These are phyloP conservation scores for Clarkia xantiana DNA, from an alignment of 345 rosid genomes.

Conservation along the genomic window DNA sequence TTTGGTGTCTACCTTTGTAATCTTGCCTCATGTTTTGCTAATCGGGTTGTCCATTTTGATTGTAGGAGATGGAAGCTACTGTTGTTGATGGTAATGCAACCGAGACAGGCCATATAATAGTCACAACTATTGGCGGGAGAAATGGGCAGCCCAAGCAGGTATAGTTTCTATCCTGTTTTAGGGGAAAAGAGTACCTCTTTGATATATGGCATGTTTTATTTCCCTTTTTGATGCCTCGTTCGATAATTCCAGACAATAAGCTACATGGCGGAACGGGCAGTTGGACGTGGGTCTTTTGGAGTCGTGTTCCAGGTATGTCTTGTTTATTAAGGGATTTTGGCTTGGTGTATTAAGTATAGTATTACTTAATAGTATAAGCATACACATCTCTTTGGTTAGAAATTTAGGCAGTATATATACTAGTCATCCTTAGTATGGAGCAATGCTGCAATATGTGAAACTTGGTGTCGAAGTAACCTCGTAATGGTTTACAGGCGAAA, in stretches of 20 bases:
- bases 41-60: background rate
- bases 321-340: background rate
- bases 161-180: background rate
- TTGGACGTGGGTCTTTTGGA: conserved; percentile 18
- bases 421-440: no score
- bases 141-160: conserved; percentile 98
- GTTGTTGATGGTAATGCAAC: conserved; percentile 81
- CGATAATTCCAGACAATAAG: conserved; percentile 14
- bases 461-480: no score
- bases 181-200: background rate
- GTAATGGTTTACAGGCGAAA: conserved; percentile 15
- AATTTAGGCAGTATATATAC: no score
- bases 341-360: no score
- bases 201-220: conserved; percentile 1
- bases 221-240: no score
- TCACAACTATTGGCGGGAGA: conserved; percentile 92
- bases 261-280: conserved; percentile 17
- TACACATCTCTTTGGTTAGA: no score
- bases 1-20: background rate
- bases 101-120: conserved; percentile 90
- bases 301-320: conserved; percentile 14
- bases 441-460: no score
- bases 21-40: background rate
- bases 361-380: background rate
- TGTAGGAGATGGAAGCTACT: conserved; percentile 87